Percentiles rank a stretch among this genome's conserved stretches.
These are phyloP conservation scores for Aurantiochytrium sp. DNA, from an alignment of 108 stramenopile genomes.

Conservation along the genomic window DNA sequence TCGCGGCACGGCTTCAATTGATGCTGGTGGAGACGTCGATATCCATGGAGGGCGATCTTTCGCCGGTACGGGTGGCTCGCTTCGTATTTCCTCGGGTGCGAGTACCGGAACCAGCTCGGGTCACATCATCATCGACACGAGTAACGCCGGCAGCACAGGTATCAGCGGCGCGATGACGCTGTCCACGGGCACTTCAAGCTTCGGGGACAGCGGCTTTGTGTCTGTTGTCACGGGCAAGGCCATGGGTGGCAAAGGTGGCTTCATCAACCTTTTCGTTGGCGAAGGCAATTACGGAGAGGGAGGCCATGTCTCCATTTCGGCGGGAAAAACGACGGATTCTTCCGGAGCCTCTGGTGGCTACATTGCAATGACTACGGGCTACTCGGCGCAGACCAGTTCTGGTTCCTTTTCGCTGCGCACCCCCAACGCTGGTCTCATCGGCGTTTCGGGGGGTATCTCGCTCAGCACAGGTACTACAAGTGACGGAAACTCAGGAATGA, in stretches of 20 bases:
- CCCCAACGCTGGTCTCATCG: conserved; percentile 35
- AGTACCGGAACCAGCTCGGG: conserved; percentile 34
- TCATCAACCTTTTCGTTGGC: conserved; percentile 35
- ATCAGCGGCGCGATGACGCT: conserved; percentile 30
- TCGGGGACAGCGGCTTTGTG: conserved; percentile 27
- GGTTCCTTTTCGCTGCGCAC: conserved; percentile 30
- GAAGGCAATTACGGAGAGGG: conserved; percentile 27
- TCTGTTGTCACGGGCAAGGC: conserved; percentile 32
- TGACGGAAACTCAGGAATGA: conserved; percentile 31
- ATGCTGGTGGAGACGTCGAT: not conserved
- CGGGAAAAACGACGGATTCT: conserved; percentile 27
- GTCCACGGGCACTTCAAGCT: conserved; percentile 29
- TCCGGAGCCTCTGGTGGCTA: conserved; percentile 25
- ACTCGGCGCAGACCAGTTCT: conserved; percentile 27
- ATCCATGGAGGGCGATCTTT: not conserved
- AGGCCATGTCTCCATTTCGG: conserved; percentile 11
- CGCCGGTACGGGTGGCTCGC: conserved; percentile 21
- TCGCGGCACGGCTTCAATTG: conserved; percentile 23
- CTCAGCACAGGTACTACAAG: conserved; percentile 36
- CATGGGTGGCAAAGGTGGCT: conserved; percentile 26
- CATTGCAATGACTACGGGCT: conserved; percentile 27
- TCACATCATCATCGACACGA: conserved; percentile 23
- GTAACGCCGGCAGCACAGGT: conserved; percentile 34
- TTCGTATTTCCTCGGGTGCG: conserved; percentile 27
- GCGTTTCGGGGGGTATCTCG: conserved; percentile 31